Conservation (phyloP, 768 basidiomycete species). For the Erythrobasidium yunnanense region DNA sequence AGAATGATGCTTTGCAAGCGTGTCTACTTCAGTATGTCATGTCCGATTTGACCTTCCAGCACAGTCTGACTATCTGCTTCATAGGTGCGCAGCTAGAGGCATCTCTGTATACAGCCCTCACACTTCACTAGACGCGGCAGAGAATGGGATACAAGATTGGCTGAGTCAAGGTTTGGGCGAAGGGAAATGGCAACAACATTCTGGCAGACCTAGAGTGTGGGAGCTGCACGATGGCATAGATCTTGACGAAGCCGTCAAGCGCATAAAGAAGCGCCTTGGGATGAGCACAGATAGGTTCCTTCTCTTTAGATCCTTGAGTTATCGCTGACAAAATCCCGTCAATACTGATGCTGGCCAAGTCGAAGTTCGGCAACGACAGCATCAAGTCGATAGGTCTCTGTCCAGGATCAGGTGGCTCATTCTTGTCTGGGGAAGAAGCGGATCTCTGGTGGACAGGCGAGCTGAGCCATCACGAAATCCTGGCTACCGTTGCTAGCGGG, state of each 20-base stretch:
- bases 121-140: constrained; percentile 68
- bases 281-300: constrained; percentile 50
- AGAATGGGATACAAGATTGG: constrained; percentile 87
- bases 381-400: constrained; percentile 66
- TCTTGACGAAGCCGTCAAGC: constrained; percentile 54
- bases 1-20: constrained; percentile 64
- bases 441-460: constrained; percentile 89
- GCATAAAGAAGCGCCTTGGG: constrained; percentile 60
- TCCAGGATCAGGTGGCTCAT: constrained; percentile 74
- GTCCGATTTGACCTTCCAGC: too few relatives aligned
- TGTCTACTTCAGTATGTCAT: constrained; percentile 52
- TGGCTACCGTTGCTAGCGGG: constrained; percentile 65
- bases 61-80: not conserved
- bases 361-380: constrained; percentile 35
- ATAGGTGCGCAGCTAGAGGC: constrained; percentile 59
- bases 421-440: constrained; percentile 55
- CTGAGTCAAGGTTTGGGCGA: constrained; percentile 48
- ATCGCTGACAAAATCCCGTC: not conserved
- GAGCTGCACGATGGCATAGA: constrained; percentile 46
- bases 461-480: constrained; percentile 77
- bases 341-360: constrained; percentile 1
- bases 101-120: constrained; percentile 83
- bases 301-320: not conserved
- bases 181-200: constrained; percentile 16
- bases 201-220: constrained; percentile 7